Evolutionary conservation across 352 stramenopile genomes (phyloP), one percentile per base, ranked within the genome.

Genomic region (Globisporangium ultimum): DNA sequence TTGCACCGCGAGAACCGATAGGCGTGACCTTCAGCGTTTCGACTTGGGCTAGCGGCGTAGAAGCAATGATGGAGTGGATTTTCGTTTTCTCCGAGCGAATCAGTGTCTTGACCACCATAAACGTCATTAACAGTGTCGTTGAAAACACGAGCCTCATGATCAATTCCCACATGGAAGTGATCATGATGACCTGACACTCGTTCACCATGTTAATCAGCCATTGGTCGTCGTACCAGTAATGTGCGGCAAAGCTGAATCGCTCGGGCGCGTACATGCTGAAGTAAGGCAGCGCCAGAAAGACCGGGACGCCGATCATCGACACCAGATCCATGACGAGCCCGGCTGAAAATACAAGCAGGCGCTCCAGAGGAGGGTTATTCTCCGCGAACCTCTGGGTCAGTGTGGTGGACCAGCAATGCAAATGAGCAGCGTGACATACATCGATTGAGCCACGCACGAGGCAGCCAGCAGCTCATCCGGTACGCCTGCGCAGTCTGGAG

Each of bases 401-500:
- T 17, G 52, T 46, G 11, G 64, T 65, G 0, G 47, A 41, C 65
- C 65, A 72, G 43, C 68, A 72, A 40, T 72, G 32, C 48, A 15
- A 3, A 68, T 43, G 3, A 72, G 53, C 2, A 57, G 48, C 3
- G 45, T 21, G 0, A 67, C 55, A n/a, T 57, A 68, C 11, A 58
- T 45, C 2, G 54, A 17, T 60, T 71, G 20, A 68, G 47, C 40
- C 18, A 45, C 13, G 22, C 15, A 1, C 54, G 55, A 13, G 64
- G 46, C 4, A 68, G 54, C 45, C 56, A 54, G 6, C 14, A 55
- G 45, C 56, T 57, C 55, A 72, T 68, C 1, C 38, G 17, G 42
- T 71, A 71, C 15, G 68, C 68, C 38, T 75, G 64, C 10, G 59
- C 49, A 1, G 68, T 64, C 43, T 76, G 68, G 8, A 77, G 48